phyloP scores from a whole-genome alignment of 768 basidiomycete species.

The Cyathus striatus region DNA sequence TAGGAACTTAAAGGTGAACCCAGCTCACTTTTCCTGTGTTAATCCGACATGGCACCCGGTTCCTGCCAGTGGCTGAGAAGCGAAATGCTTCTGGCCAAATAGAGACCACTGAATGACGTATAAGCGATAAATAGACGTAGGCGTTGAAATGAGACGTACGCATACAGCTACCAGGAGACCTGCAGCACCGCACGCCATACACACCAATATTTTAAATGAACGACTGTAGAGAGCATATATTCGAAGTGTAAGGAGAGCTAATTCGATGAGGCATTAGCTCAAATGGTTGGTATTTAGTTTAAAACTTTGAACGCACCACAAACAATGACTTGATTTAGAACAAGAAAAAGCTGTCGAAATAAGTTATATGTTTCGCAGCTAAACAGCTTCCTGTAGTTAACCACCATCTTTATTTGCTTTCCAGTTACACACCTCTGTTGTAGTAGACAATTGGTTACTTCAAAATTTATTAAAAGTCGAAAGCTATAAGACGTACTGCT shows the following conservation, averaged over 20 bases:
- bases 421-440: conserved; percentile 9
- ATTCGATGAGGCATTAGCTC: neutral
- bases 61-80: conserved; percentile 15
- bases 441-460: conserved; percentile 1
- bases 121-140: neutral
- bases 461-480: neutral
- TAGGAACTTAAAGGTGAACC: neutral
- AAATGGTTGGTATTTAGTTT: neutral
- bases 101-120: conserved; percentile 32
- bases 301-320: conserved; percentile 30
- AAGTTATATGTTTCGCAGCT: conserved; percentile 35
- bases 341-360: conserved; percentile 35
- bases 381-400: conserved; percentile 1
- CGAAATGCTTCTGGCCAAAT: conserved; percentile 28
- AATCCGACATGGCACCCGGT: conserved; percentile 32
- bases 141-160: conserved; percentile 17
- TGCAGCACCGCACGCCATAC: conserved; percentile 24
- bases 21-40: conserved; percentile 22
- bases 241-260: conserved; percentile 41
- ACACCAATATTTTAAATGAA: conserved; percentile 28
- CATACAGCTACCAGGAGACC: conserved; percentile 23
- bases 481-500: conserved; percentile 1
- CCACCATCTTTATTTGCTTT: conserved; percentile 4
- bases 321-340: conserved; percentile 40
- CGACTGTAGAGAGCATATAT: conserved; percentile 46